Conservation (phyloP, 768 basidiomycete genomes). For the Russula emetica region DNA sequence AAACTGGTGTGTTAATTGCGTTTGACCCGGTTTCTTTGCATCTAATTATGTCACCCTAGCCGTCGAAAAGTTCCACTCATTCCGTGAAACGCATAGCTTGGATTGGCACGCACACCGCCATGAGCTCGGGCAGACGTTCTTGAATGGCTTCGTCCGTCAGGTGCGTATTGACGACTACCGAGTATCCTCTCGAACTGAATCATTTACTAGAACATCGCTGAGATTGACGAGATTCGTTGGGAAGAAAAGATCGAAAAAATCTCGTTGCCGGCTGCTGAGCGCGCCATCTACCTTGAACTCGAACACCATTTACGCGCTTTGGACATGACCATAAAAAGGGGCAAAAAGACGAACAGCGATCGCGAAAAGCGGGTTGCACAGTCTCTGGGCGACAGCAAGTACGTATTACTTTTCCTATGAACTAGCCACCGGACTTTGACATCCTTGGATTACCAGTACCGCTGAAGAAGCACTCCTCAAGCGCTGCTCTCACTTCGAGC, state of each 20-base stretch:
- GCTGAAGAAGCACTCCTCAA: conserved; percentile 92
- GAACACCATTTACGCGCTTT: conserved; percentile 89
- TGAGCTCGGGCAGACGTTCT: conserved; percentile 72
- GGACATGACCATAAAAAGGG: conserved; percentile 71
- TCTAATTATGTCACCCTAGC: conserved; percentile 40
- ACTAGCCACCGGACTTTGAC: not conserved
- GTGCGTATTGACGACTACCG: conserved; percentile 38
- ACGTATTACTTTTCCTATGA: not conserved
- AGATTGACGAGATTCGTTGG: conserved; percentile 93
- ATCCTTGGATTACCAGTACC: conserved; percentile 44
- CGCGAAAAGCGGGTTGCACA: conserved; percentile 83
- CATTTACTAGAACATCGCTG: conserved; percentile 74
- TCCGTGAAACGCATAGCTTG: conserved; percentile 86
- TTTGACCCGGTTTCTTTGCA: not conserved
- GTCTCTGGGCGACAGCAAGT: conserved; percentile 81
- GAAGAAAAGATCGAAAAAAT: conserved; percentile 58
- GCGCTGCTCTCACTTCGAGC: conserved; percentile 91
- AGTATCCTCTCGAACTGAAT: not conserved
- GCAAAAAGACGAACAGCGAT: conserved; percentile 70
- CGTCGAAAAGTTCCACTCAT: conserved; percentile 92
- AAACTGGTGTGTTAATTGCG: conserved; percentile 56
- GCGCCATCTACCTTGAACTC: conserved; percentile 89
- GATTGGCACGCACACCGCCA: conserved; percentile 93
- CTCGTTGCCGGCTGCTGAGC: conserved; percentile 84
- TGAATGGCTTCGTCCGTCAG: conserved; percentile 81